These are phyloP conservation scores for Nematocida ausubeli DNA, from an alignment of 371 early-diverging fungal species.

Conservation along the genomic window DNA sequence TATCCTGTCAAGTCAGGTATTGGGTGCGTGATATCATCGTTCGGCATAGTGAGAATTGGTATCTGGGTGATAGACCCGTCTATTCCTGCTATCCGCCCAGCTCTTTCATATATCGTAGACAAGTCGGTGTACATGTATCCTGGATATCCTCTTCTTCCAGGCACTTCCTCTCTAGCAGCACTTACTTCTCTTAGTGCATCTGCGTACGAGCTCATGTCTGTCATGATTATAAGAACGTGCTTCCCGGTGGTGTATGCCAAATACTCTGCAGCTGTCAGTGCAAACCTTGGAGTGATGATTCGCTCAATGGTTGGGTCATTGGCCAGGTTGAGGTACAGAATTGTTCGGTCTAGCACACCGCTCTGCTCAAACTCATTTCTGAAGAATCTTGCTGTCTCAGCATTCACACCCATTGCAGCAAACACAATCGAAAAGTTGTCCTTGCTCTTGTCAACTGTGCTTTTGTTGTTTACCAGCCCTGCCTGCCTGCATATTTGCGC, in stretches of 20 bases:
- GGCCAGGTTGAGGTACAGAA: conserved; percentile 97
- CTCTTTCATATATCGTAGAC: conserved; percentile 98
- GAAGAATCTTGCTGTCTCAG: conserved; percentile 99
- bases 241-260: conserved; percentile 98
- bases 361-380: conserved; percentile 98
- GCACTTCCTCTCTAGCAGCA: conserved; percentile 99
- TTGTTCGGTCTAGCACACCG: conserved; percentile 94
- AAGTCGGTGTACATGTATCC: conserved; percentile 99
- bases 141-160: conserved; percentile 99
- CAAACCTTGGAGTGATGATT: conserved; percentile 98
- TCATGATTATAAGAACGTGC: conserved; percentile 97
- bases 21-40: conserved; percentile 99
- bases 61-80: conserved; percentile 99
- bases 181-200: conserved; percentile 98
- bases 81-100: conserved; percentile 95
- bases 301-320: conserved; percentile 99
- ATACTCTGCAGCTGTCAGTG: conserved; percentile 98
- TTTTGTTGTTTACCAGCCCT: conserved; percentile 92
- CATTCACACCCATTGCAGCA: conserved; percentile 99
- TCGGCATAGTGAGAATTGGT: conserved; percentile 99
- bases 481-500: conserved; percentile 99
- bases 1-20: conserved; percentile 99
- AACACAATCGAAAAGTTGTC: conserved; percentile 99
- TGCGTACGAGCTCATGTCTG: conserved; percentile 99
- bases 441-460: conserved; percentile 88